These are phyloP conservation scores for Mortierella sp. DNA, from an alignment of 371 early-diverging fungal genomes.

Conservation along the genomic window DNA sequence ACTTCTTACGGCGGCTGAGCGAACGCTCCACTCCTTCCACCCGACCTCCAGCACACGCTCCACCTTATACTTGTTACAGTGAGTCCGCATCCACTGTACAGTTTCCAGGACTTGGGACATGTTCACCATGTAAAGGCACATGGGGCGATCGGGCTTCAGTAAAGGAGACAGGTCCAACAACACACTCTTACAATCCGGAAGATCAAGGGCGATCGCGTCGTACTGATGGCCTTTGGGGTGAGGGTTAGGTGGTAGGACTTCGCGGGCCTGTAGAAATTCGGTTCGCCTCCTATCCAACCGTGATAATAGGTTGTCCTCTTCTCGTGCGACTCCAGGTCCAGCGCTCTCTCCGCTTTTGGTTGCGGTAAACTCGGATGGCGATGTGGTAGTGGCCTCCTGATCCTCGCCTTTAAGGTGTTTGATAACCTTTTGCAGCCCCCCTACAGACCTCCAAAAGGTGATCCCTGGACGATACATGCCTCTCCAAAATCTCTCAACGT, in stretches of 20 bases:
- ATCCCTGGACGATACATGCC: conserved; percentile 63
- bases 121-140: conserved; percentile 79
- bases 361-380: neutral
- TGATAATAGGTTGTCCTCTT: conserved; percentile 12
- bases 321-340: neutral
- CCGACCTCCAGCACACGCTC: conserved; percentile 73
- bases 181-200: conserved; percentile 72
- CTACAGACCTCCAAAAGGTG: conserved; percentile 62
- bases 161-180: conserved; percentile 58
- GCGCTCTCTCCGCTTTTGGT: conserved; percentile 16
- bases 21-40: conserved; percentile 80
- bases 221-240: conserved; percentile 55
- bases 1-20: conserved; percentile 68
- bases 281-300: conserved; percentile 19
- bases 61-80: conserved; percentile 50
- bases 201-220: conserved; percentile 77
- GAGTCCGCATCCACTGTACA: conserved; percentile 56
- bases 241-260: conserved; percentile 33
- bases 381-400: neutral
- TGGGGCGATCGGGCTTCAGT: conserved; percentile 71
- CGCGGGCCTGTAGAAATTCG: no score
- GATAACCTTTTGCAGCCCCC: conserved; percentile 42
- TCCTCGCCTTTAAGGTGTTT: conserved; percentile 21
- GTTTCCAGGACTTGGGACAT: conserved; percentile 80
- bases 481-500: conserved; percentile 66